These are phyloP conservation scores for Mycena sanguinolenta DNA, from an alignment of 768 basidiomycete species.

Conservation along the genomic window DNA sequence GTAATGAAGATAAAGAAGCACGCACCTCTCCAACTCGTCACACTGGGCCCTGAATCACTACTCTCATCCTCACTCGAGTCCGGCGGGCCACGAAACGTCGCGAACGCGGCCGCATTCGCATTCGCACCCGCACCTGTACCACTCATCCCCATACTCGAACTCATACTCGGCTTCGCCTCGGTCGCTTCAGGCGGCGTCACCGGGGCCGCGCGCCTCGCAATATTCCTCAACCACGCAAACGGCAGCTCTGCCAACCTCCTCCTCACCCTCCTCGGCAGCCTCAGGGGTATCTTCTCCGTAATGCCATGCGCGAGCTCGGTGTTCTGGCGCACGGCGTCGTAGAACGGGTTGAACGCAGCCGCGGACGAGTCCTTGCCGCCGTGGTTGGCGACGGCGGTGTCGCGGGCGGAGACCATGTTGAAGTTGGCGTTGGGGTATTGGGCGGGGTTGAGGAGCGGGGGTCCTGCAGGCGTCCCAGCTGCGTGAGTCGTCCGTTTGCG, in stretches of 20 bases:
- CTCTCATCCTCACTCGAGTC: constrained; percentile 54
- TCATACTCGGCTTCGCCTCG: no score
- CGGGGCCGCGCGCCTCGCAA: constrained; percentile 66
- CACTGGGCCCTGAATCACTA: constrained; percentile 29
- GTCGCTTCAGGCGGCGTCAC: constrained; percentile 31
- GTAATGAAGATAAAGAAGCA: no score
- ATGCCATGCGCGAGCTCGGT: constrained; percentile 81
- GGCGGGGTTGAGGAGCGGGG: constrained; percentile 4
- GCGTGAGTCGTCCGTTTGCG: background rate
- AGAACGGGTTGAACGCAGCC: constrained; percentile 87
- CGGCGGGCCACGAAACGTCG: constrained; percentile 17
- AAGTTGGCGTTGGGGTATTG: background rate
- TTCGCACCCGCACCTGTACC: no score
- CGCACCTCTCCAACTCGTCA: background rate
- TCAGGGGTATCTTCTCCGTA: constrained; percentile 87
- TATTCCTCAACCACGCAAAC: constrained; percentile 81
- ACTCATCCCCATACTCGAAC: no score
- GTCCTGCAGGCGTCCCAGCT: constrained; percentile 31
- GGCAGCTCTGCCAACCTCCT: constrained; percentile 81
- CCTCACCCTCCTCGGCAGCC: constrained; percentile 62
- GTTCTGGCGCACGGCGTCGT: constrained; percentile 93
- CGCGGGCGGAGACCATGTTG: background rate
- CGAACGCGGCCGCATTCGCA: background rate
- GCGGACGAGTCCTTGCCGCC: background rate
- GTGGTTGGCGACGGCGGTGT: no score